Conservation (phyloP, 768 basidiomycete genomes). For the Leccinum olivaceopallidum region DNA sequence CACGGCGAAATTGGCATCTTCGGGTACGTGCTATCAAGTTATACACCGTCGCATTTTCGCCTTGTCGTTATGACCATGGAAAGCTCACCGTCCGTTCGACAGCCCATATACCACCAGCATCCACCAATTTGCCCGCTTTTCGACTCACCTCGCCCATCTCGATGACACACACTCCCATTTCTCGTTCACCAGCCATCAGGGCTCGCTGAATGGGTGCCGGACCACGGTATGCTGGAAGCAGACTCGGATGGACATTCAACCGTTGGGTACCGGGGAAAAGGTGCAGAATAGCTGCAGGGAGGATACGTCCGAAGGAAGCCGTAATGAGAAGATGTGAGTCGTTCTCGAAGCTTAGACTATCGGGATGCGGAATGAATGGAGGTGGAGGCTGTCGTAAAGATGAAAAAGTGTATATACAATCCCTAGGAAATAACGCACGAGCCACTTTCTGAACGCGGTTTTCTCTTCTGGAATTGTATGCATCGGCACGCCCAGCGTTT, state of each 20-base stretch:
- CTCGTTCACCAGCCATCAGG: conserved; percentile 61
- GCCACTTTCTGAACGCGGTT: conserved; percentile 63
- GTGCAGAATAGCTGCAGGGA: conserved; percentile 59
- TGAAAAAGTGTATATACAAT: conserved; percentile 17
- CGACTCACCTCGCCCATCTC: conserved; percentile 62
- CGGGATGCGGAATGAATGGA: conserved; percentile 29
- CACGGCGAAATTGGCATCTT: conserved; percentile 48
- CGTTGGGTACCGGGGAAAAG: conserved; percentile 59
- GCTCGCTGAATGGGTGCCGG: conserved; percentile 89
- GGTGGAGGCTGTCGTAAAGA: conserved; percentile 41
- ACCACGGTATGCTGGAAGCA: conserved; percentile 86
- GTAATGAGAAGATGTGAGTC: conserved; percentile 68
- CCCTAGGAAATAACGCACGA: conserved; percentile 39
- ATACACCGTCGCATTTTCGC: conserved; percentile 1
- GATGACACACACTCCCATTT: conserved; percentile 81
- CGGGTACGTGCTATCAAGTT: conserved; percentile 49
- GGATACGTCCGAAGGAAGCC: conserved; percentile 89
- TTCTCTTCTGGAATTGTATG: conserved; percentile 61
- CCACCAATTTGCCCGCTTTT: conserved; percentile 60
- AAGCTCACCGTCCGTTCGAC: conserved; percentile 49
- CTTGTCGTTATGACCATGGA: not conserved
- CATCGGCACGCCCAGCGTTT: conserved; percentile 53
- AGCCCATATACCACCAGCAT: conserved; percentile 75
- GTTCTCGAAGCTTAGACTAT: conserved; percentile 23
- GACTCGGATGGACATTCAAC: conserved; percentile 88